These are phyloP conservation scores for Pythium sukuiense DNA, from an alignment of 352 stramenopile species.

Conservation along the genomic window DNA sequence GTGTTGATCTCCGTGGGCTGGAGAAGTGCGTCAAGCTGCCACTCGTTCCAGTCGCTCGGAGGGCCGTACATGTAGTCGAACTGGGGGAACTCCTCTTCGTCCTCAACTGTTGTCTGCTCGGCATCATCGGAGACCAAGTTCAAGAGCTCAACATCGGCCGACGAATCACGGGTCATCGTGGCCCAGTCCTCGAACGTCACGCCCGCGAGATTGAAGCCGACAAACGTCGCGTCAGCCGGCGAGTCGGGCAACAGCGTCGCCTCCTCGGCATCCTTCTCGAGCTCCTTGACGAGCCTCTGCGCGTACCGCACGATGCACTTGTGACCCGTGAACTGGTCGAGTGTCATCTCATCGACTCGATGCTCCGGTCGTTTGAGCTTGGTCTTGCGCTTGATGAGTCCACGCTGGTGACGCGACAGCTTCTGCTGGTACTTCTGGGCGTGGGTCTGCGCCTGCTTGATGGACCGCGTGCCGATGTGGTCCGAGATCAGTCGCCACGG, in stretches of 20 bases:
- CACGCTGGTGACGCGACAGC: conserved; percentile 66
- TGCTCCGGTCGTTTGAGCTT: conserved; percentile 29
- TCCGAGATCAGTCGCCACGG: conserved; percentile 72
- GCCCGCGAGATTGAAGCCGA: conserved; percentile 15
- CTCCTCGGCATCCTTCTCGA: conserved; percentile 57
- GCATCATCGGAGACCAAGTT: conserved; percentile 17
- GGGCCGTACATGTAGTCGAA: conserved; percentile 19
- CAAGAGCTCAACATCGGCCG: conserved; percentile 14
- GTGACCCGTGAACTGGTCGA: conserved; percentile 21
- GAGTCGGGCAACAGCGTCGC: conserved; percentile 27
- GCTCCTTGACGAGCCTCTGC: conserved; percentile 38
- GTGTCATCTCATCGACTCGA: conserved; percentile 21
- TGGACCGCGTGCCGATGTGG: conserved; percentile 70
- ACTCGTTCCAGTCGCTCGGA: conserved; percentile 24
- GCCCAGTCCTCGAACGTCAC: conserved; percentile 16
- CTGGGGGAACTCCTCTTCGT: conserved; percentile 8
- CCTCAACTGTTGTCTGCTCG: background rate
- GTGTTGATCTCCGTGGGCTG: conserved; percentile 19
- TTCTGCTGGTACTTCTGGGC: conserved; percentile 86
- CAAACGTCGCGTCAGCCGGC: conserved; percentile 14
- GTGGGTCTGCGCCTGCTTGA: conserved; percentile 80
- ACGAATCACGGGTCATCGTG: conserved; percentile 3
- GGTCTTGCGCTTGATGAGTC: conserved; percentile 64
- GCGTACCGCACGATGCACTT: conserved; percentile 27
- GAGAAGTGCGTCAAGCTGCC: conserved; percentile 26